Percentiles rank a stretch among this genome's conserved stretches.
phyloP scores from a whole-genome alignment of 2,329 filamentous ascomycete genomes.

The Aspergillus thermomutatus region DNA sequence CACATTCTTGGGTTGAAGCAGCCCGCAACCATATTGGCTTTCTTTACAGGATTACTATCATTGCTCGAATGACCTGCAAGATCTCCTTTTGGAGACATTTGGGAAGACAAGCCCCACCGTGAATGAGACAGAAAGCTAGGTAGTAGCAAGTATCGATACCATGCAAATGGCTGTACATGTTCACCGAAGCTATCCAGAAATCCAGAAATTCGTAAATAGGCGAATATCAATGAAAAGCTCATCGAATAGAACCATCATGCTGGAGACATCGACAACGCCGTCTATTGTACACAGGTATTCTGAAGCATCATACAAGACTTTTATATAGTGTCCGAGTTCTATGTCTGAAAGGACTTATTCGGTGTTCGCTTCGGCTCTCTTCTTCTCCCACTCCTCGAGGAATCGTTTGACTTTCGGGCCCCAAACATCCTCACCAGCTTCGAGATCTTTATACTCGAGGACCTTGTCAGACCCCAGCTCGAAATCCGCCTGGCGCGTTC shows the following conservation, averaged over 20 bases:
- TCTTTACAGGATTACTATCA: neutral
- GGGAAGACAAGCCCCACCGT: neutral
- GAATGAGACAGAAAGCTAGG: neutral
- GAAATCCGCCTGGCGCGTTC: conserved; percentile 79
- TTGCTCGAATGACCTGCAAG: neutral
- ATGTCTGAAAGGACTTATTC: neutral
- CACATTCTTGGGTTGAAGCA: neutral
- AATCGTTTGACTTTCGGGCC: conserved; percentile 66
- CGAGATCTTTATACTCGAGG: conserved; percentile 73
- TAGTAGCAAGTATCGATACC: neutral
- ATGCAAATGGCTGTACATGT: neutral
- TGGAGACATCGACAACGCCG: neutral
- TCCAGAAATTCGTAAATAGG: neutral
- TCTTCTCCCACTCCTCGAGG: conserved; percentile 51
- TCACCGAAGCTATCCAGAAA: neutral
- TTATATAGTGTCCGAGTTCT: neutral
- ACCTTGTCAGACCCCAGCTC: conserved; percentile 67
- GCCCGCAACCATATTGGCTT: neutral
- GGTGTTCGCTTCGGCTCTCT: conserved; percentile 26
- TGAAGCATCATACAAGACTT: neutral
- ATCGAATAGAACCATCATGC: neutral
- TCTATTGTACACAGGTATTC: neutral
- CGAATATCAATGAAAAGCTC: neutral
- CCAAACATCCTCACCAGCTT: conserved; percentile 76
- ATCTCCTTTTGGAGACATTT: neutral